Base-by-base conservation (phyloP, 495 filamentous ascomycete genomes). In the Xylaria intraflava region DNA sequence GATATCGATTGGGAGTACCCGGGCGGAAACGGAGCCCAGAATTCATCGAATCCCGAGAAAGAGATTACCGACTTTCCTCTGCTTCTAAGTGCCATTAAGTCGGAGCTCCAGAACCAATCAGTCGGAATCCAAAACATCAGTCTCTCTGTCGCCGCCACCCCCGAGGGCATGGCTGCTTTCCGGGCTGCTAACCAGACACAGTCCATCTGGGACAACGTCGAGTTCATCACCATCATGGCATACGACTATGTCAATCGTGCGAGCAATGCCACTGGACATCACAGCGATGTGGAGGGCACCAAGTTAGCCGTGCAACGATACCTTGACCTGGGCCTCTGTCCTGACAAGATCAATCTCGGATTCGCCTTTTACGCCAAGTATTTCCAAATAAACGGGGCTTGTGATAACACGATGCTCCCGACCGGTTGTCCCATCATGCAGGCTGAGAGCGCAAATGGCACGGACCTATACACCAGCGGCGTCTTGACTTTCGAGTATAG, bases 1-100 rank as follows among this genome's bases (percentile, higher is more conserved):
- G 67, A 71, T 31, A 54, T 88, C 46, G 83, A 88, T 57, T 88
- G 83, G 83, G 82, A 87, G 61, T 87, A 81, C 50, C 83, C 83
- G 7, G 83, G 82, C 42, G 82, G 81, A 14, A 84, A 84, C 57
- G 82, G 81, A 36, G 55, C 56, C 7, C 61, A 66, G 50, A 83
- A 83, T 72, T 83, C 76, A 51, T 76, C 77, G 10, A 84, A 83
- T 69, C 60, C 67, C 0, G 63, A 68, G 27, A 82, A 81, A 59
- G 82, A 87, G 59, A 81, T 85, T 57, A 68, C 75, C 26, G 74
- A 73, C 1, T 84, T 74, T 62, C 82, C 81, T 0, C 62, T 75
- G 10, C 69, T 87, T 23, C 70, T 87, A 0, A 57, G 67, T 9
- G 78, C 72, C 4, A 66, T 85, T 35, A 78, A 78, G 49, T 58